A percentile compares a stretch with the other conserved stretches of the same genome.
phyloP scores from a whole-genome alignment of 352 stramenopile genomes.

The Blastocystis sp. region DNA sequence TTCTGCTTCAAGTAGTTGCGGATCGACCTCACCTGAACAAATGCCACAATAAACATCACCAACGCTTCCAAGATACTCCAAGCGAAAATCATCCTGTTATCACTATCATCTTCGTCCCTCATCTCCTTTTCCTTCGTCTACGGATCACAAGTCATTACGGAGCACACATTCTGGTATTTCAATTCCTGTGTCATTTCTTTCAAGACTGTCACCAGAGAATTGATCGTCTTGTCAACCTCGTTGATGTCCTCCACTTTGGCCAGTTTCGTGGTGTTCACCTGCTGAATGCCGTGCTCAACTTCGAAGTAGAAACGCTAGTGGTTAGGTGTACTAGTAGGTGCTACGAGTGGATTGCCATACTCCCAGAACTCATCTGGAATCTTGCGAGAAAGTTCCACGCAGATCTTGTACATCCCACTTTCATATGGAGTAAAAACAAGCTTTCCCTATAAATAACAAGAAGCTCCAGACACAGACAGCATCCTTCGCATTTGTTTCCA shows the following conservation, averaged over 20 bases:
- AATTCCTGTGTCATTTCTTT: constrained; percentile 53
- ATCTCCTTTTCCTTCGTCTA: constrained; percentile 48
- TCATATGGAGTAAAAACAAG: constrained; percentile 43
- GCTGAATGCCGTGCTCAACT: constrained; percentile 44
- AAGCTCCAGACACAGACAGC: not conserved
- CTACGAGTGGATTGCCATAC: constrained; percentile 34
- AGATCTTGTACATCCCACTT: constrained; percentile 33
- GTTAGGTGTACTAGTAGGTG: not conserved
- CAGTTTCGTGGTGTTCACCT: constrained; percentile 36
- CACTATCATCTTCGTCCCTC: constrained; percentile 28
- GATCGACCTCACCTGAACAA: constrained; percentile 11
- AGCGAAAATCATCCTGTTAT: constrained; percentile 36
- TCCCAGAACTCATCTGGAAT: constrained; percentile 54
- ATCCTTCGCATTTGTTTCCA: constrained; percentile 51
- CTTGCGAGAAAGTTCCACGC: not conserved
- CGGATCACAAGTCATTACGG: not conserved
- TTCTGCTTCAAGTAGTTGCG: constrained; percentile 19
- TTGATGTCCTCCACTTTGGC: constrained; percentile 30
- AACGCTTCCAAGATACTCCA: constrained; percentile 35
- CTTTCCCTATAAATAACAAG: not conserved
- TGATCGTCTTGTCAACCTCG: constrained; percentile 8
- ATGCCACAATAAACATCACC: constrained; percentile 22
- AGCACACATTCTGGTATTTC: constrained; percentile 36
- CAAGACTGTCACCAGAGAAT: not conserved
- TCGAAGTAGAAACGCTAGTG: constrained; percentile 29